Evolutionary conservation across 768 basidiomycete species (phyloP).

Genomic region (Xerocomus potaroensis): DNA sequence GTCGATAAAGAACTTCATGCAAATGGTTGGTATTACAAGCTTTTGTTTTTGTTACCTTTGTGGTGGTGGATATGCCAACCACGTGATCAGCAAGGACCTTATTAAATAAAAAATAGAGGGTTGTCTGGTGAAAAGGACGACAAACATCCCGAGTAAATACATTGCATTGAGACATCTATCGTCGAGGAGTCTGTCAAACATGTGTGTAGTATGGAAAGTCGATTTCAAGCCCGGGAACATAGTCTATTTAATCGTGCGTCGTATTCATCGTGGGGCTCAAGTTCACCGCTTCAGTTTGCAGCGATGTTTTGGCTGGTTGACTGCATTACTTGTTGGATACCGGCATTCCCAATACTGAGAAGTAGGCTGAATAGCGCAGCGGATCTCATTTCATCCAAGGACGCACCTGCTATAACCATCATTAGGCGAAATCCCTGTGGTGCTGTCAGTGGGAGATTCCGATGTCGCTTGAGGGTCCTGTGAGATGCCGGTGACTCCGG

Average conservation of each 20-base stretch:
- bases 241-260: too few relatives aligned
- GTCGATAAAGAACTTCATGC: slow-evolving; percentile 82
- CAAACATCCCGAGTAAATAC: too few relatives aligned
- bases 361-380: slow-evolving; percentile 5
- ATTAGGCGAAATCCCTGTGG: slow-evolving; percentile 54
- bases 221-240: too few relatives aligned
- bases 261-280: too few relatives aligned
- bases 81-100: slow-evolving; percentile 19
- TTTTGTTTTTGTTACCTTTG: too few relatives aligned
- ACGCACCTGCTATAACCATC: slow-evolving; percentile 53
- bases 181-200: too few relatives aligned
- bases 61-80: not conserved
- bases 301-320: slow-evolving; percentile 35
- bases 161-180: too few relatives aligned
- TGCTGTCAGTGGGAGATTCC: slow-evolving; percentile 26
- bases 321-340: slow-evolving; percentile 29
- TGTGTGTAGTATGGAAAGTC: too few relatives aligned
- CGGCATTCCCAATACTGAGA: slow-evolving; percentile 27
- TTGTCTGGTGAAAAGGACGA: too few relatives aligned
- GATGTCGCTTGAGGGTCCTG: slow-evolving; percentile 32
- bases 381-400: not conserved
- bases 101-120: too few relatives aligned
- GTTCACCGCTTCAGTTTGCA: slow-evolving; percentile 24
- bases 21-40: not conserved
- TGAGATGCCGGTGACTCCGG: slow-evolving; percentile 25